Evolutionary conservation across 768 basidiomycete species (phyloP).

Genomic region (Suillus ampliporus): DNA sequence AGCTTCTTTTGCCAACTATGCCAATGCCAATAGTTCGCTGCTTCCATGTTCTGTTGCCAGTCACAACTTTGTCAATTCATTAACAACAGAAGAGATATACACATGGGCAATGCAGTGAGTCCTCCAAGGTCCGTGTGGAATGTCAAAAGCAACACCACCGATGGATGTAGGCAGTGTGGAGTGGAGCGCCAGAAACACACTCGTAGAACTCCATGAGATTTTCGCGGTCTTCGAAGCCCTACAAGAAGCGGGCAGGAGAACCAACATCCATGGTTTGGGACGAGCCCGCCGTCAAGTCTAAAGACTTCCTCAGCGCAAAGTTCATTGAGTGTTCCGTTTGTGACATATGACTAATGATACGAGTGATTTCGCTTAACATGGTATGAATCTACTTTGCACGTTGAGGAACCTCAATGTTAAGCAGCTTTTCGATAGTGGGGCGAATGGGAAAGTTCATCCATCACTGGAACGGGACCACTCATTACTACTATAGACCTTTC

Average conservation of each 20-base stretch:
- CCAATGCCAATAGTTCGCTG: constrained; percentile 91
- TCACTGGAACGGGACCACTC: constrained; percentile 63
- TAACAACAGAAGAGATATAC: constrained; percentile 85
- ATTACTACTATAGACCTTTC: neutral
- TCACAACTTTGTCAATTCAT: constrained; percentile 98
- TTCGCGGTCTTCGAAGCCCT: constrained; percentile 99
- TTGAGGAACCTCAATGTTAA: constrained; percentile 96
- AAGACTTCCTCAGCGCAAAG: neutral
- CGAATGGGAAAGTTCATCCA: constrained; percentile 96
- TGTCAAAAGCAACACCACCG: constrained; percentile 96
- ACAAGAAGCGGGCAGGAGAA: constrained; percentile 96
- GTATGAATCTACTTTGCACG: constrained; percentile 99
- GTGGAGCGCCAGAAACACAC: constrained; percentile 95
- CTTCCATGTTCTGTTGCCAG: constrained; percentile 98
- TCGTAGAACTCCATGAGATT: constrained; percentile 99
- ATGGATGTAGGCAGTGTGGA: constrained; percentile 97
- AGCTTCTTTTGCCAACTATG: constrained; percentile 89
- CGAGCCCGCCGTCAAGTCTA: constrained; percentile 95
- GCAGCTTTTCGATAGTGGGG: constrained; percentile 96
- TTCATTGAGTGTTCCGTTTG: neutral
- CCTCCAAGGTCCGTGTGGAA: constrained; percentile 95
- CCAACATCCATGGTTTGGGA: constrained; percentile 98
- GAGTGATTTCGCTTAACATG: constrained; percentile 95
- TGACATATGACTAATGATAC: constrained; percentile 86
- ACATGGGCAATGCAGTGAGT: too few species aligned